Evolutionary conservation across 768 basidiomycete species (phyloP).

Genomic region (Phanerochaete carnosa): DNA sequence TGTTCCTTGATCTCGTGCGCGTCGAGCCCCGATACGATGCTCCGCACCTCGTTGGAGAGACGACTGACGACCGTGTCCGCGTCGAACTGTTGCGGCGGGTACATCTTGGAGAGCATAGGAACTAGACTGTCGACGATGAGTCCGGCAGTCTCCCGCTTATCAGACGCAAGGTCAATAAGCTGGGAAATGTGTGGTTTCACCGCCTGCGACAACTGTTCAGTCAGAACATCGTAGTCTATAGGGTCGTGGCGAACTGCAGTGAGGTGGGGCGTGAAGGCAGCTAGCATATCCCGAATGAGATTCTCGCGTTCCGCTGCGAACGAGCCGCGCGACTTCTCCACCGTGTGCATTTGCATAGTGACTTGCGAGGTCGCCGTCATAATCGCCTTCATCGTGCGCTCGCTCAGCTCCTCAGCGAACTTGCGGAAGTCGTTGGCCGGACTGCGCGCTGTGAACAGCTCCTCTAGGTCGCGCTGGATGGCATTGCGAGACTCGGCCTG

Average conservation of each 20-base stretch:
- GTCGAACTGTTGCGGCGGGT: slow-evolving; percentile 33
- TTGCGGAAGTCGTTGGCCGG: slow-evolving; percentile 17
- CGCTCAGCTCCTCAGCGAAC: slow-evolving; percentile 56
- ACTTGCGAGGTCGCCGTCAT: slow-evolving; percentile 55
- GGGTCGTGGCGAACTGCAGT: slow-evolving; percentile 57
- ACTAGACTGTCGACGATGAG: slow-evolving; percentile 73
- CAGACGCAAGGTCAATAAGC: slow-evolving; percentile 84
- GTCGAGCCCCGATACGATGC: slow-evolving; percentile 72
- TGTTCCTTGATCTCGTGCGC: slow-evolving; percentile 87
- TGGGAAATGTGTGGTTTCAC: slow-evolving; percentile 89
- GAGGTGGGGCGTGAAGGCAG: slow-evolving; percentile 58
- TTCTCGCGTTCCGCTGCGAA: slow-evolving; percentile 51
- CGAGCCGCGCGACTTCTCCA: slow-evolving; percentile 36
- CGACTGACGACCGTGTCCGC: slow-evolving; percentile 53
- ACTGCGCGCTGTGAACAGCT: slow-evolving; percentile 40
- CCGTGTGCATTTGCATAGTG: slow-evolving; percentile 54
- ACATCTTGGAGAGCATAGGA: slow-evolving; percentile 55
- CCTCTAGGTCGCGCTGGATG: slow-evolving; percentile 59
- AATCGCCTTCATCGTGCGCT: slow-evolving; percentile 55
- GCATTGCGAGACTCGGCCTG: slow-evolving; percentile 56
- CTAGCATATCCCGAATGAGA: slow-evolving; percentile 58
- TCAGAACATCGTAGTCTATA: slow-evolving; percentile 77
- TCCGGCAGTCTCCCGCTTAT: slow-evolving; percentile 83
- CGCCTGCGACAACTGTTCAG: slow-evolving; percentile 71
- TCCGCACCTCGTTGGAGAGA: slow-evolving; percentile 66